Percentiles rank a stretch among this genome's conserved stretches.
Evolutionary conservation across 2,329 filamentous ascomycete genomes (phyloP).

Genomic region (Chalara sp.): DNA sequence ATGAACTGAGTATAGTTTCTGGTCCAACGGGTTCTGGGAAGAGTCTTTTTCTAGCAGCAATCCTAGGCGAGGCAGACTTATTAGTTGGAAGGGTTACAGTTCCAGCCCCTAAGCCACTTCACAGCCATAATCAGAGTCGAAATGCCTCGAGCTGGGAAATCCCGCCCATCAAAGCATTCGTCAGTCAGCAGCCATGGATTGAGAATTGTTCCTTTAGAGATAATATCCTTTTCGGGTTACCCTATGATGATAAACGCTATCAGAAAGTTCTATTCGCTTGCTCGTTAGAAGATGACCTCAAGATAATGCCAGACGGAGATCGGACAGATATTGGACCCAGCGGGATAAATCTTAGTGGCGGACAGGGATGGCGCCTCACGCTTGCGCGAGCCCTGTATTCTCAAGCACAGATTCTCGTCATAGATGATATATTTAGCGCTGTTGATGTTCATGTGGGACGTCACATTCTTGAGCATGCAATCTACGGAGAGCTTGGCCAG

Average conservation of each 20-base stretch:
- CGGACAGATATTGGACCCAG: constrained; percentile 77
- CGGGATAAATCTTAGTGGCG: constrained; percentile 77
- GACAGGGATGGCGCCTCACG: constrained; percentile 76
- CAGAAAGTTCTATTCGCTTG: constrained; percentile 64
- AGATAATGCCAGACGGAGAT: constrained; percentile 72
- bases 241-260: constrained; percentile 63
- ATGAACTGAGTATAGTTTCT: constrained; percentile 66
- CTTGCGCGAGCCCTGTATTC: constrained; percentile 77
- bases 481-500: constrained; percentile 62
- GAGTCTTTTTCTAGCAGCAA: constrained; percentile 64
- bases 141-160: constrained; percentile 60
- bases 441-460: constrained; percentile 76
- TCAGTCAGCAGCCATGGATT: constrained; percentile 75
- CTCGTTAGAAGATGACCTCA: constrained; percentile 67
- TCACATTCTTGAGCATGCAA: constrained; percentile 70
- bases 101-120: constrained; percentile 39
- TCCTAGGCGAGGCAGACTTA: constrained; percentile 70
- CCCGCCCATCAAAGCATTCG: constrained; percentile 62
- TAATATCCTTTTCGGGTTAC: constrained; percentile 73
- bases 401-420: constrained; percentile 64
- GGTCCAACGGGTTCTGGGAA: constrained; percentile 76
- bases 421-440: constrained; percentile 79
- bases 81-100: constrained; percentile 54
- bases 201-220: constrained; percentile 73
- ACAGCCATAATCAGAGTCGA: constrained; percentile 56